A percentile compares a stretch with the other conserved stretches of the same genome.
Conservation (phyloP, 192 early-diverging fungal species). For the Paraglomus brasilianum region DNA sequence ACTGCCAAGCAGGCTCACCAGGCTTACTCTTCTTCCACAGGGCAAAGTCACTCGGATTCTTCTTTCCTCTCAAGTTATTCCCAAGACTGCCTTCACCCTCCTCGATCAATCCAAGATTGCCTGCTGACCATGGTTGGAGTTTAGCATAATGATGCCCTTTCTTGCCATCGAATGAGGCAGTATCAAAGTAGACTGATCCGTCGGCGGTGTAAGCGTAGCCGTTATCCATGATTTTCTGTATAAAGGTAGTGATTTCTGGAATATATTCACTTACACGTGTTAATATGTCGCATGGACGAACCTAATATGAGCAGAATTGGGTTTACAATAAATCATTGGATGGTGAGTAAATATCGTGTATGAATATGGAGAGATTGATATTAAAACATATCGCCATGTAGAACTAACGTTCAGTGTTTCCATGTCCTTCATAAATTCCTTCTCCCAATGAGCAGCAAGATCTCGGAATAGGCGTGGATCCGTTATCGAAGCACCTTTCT, state of each 20-base stretch:
- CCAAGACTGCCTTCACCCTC: conserved; percentile 92
- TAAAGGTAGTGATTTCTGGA: conserved; percentile 87
- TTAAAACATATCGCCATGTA: conserved; percentile 17
- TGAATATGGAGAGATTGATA: conserved; percentile 15
- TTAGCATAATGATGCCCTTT: conserved; percentile 92
- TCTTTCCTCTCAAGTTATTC: conserved; percentile 64
- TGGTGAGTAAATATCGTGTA: not conserved
- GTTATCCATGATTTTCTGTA: conserved; percentile 91
- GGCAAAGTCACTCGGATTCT: conserved; percentile 83
- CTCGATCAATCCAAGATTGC: conserved; percentile 73
- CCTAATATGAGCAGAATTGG: conserved; percentile 33
- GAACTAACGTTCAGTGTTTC: conserved; percentile 74
- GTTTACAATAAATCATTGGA: conserved; percentile 15
- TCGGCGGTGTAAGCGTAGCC: conserved; percentile 91
- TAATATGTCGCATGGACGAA: conserved; percentile 79
- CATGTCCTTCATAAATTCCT: conserved; percentile 92
- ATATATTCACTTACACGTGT: conserved; percentile 97
- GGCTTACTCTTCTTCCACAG: conserved; percentile 94
- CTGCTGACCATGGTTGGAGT: conserved; percentile 86
- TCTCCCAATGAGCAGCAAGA: conserved; percentile 90
- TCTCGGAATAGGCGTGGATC: conserved; percentile 92
- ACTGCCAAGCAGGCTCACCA: conserved; percentile 92
- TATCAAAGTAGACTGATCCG: conserved; percentile 96
- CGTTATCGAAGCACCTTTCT: conserved; percentile 66
- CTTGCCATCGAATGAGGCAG: conserved; percentile 73